Base-by-base conservation (phyloP, 1,284 basidiomycete species). In the Cutaneotrichosporon cutaneum region DNA sequence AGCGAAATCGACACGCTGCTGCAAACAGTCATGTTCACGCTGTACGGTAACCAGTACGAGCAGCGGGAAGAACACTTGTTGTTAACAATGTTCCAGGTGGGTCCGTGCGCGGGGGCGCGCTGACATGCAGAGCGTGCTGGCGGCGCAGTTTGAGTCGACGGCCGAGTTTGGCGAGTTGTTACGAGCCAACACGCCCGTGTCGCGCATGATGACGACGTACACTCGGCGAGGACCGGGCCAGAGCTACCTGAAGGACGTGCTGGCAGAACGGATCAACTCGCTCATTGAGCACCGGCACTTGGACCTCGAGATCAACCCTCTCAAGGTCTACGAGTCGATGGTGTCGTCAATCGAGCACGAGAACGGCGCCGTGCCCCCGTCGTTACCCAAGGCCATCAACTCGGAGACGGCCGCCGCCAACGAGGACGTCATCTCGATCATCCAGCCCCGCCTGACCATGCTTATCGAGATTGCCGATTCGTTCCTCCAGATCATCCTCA, bases 151-250 rank as follows among this genome's bases (percentile, higher is more conserved):
- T 81, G 95, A 99, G 80, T 96, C 90, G 4, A 93, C 95, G 7
- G 94, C 94, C 58, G 95, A 99, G 79, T 98, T 99, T 71, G 94
- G 94, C 6, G 97, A 94, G 5, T 85, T 99, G 14, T 86, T 99
- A 27, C 90, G 96, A 56, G 94, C 95, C 63, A 99, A 99, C 81
- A 99, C 96, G 51, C 95, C 96, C 54, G 95, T 98, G 21, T 98
- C 94, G 57, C 88, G 96, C 53, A 98, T 99, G 95, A 98, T 99
- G 95, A 98, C 96, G 45, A 98, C 95, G 22, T 99, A 99, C 81
- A 98, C 95, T 53, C 89, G 96, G 60, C 88, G 96, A 67, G 95
- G 94, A 55, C 95, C 96, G 0, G 95, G 95, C 68, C 95, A 99
- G 80, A 92, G 90, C 72, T 99, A 98, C 78, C 86, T 99, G 68